Conservation (phyloP, 371 early-diverging fungal genomes). For the Mucor plumbeus region DNA sequence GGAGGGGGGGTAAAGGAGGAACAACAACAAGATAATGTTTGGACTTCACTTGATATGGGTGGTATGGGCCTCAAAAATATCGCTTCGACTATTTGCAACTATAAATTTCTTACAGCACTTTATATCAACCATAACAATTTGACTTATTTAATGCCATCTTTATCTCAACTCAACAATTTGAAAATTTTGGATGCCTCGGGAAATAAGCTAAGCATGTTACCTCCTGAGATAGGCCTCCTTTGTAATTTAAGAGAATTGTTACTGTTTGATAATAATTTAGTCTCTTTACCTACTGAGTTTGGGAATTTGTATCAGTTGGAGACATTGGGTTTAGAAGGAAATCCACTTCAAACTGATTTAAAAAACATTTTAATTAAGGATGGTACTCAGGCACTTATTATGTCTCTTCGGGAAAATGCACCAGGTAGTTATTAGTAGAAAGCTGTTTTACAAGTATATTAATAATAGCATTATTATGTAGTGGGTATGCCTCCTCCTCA, state of each 20-base stretch:
- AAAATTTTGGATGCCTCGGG: constrained; percentile 85
- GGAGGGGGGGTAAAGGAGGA: constrained; percentile 4
- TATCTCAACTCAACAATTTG: constrained; percentile 70
- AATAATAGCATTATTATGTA: constrained; percentile 23
- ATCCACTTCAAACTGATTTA: constrained; percentile 92
- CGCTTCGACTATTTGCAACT: constrained; percentile 73
- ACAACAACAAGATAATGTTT: constrained; percentile 44
- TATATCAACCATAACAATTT: constrained; percentile 95
- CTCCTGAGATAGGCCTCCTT: constrained; percentile 92
- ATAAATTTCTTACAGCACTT: constrained; percentile 86
- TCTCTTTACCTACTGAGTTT: constrained; percentile 89
- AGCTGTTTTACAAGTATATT: too few species aligned
- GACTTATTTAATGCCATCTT: constrained; percentile 74
- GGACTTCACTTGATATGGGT: constrained; percentile 90
- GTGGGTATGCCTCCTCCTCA: constrained; percentile 87
- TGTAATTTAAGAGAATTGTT: constrained; percentile 85
- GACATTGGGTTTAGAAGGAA: constrained; percentile 94
- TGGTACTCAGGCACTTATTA: constrained; percentile 85
- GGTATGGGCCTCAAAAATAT: constrained; percentile 91
- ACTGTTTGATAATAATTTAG: constrained; percentile 93
- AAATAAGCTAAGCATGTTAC: constrained; percentile 88
- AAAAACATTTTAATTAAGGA: constrained; percentile 84
- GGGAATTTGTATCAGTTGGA: constrained; percentile 95
- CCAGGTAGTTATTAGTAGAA: constrained; percentile 60
- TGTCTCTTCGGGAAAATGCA: constrained; percentile 91